Conservation (phyloP, 148 eudicot genomes). For the Suaeda aralocaspica region DNA sequence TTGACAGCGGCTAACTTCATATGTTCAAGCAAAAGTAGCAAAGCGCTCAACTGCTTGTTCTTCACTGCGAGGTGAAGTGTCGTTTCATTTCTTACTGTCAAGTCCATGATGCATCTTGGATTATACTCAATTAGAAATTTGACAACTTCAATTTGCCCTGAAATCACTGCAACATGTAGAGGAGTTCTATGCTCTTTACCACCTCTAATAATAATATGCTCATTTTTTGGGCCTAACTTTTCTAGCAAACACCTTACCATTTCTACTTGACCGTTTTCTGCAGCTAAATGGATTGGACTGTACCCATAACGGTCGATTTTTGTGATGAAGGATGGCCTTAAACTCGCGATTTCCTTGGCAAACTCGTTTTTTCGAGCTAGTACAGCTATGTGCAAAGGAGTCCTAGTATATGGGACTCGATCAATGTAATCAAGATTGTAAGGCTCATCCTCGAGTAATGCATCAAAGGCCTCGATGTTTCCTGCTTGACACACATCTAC, state of each 20-base stretch:
- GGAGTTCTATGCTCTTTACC: slow-evolving; percentile 20
- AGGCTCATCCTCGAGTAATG: slow-evolving; percentile 23
- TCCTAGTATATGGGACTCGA: slow-evolving; percentile 10
- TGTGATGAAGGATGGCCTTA: slow-evolving; percentile 13
- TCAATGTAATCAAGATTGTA: slow-evolving; percentile 11
- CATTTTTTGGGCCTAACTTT: neutral
- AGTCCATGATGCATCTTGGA: slow-evolving; percentile 15
- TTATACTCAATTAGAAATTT: neutral
- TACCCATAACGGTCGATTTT: slow-evolving; percentile 18
- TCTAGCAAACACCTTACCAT: slow-evolving; percentile 9
- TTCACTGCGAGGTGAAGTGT: slow-evolving; percentile 25
- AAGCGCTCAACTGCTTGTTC: slow-evolving; percentile 15
- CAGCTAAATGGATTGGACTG: slow-evolving; percentile 22
- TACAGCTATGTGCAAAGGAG: slow-evolving; percentile 25
- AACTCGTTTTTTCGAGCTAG: slow-evolving; percentile 16
- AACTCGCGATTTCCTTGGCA: slow-evolving; percentile 18
- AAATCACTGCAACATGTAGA: slow-evolving; percentile 16
- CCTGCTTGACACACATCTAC: slow-evolving; percentile 20
- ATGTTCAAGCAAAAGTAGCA: slow-evolving; percentile 13
- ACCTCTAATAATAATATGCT: neutral
- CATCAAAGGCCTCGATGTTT: slow-evolving; percentile 23
- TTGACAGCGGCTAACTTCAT: neutral
- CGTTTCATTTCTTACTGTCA: slow-evolving; percentile 9
- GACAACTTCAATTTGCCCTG: slow-evolving; percentile 16
- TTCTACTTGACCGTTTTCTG: slow-evolving; percentile 16